A percentile compares a stretch with the other conserved stretches of the same genome.
These are phyloP conservation scores for Rhynchospora pubera DNA, from an alignment of 176 grass and related monocot genomes.

Conservation along the genomic window DNA sequence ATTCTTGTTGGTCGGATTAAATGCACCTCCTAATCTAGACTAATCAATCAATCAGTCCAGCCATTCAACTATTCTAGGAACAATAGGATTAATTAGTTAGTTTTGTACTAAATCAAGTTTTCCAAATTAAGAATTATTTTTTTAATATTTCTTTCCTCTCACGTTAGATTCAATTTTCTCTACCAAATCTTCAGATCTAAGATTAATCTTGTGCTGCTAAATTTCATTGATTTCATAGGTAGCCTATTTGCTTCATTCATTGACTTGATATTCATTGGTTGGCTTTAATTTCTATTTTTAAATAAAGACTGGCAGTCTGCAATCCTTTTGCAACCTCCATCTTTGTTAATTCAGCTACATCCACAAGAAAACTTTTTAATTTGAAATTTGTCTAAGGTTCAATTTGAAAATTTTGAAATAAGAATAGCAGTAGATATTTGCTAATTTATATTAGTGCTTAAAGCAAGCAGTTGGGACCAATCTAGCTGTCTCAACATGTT, in stretches of 20 bases:
- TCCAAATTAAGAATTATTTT: not conserved
- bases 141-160: not conserved
- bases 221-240: not conserved
- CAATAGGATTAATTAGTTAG: not conserved
- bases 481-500: conserved; percentile 5
- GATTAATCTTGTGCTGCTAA: not conserved
- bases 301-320: not conserved
- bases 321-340: not conserved
- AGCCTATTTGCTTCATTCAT: not conserved
- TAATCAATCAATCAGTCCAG: not conserved
- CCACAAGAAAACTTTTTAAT: not conserved
- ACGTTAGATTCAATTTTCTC: not conserved
- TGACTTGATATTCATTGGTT: not conserved
- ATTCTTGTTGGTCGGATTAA: conserved; percentile 20
- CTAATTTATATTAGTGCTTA: not conserved
- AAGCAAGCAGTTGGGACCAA: not conserved
- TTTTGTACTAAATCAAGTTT: not conserved
- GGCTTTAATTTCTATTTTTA: not conserved
- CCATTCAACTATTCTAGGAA: not conserved
- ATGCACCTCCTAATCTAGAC: conserved; percentile 4
- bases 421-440: not conserved
- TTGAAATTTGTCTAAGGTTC: not conserved
- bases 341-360: not conserved
- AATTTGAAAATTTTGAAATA: not conserved
- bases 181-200: not conserved